These are phyloP conservation scores for Trametes pubescens DNA, from an alignment of 1,284 basidiomycete genomes.

Conservation along the genomic window DNA sequence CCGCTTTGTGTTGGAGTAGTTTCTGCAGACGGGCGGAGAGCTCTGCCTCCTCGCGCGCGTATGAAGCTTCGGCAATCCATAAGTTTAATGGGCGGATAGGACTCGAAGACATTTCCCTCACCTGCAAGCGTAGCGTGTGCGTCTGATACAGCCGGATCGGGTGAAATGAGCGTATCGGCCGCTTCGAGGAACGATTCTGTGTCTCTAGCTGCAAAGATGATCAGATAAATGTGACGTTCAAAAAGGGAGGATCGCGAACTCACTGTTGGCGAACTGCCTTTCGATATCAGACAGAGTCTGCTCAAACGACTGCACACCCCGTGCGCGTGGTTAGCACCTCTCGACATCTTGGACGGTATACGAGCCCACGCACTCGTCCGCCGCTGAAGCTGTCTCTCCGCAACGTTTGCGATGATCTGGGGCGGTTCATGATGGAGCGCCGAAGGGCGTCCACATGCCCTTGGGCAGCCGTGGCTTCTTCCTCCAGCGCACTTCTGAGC, in stretches of 20 bases:
- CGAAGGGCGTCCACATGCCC: conserved; percentile 32
- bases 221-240: background rate
- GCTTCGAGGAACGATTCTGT: conserved; percentile 15
- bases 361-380: conserved; percentile 15
- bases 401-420: too few species aligned
- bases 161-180: conserved; percentile 3
- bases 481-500: conserved; percentile 21
- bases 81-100: background rate
- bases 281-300: conserved; percentile 14
- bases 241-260: background rate
- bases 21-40: conserved; percentile 19
- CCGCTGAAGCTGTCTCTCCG: background rate
- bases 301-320: conserved; percentile 1
- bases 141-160: conserved; percentile 6
- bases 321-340: background rate
- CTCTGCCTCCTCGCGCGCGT: conserved; percentile 16
- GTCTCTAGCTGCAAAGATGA: background rate
- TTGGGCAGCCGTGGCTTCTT: conserved; percentile 19
- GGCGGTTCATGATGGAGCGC: conserved; percentile 26
- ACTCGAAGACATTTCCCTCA: background rate
- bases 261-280: background rate
- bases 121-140: conserved; percentile 7
- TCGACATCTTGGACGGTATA: background rate
- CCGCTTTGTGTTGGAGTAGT: conserved; percentile 32
- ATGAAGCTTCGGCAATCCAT: background rate